phyloP scores from a whole-genome alignment of 495 filamentous ascomycete genomes.

The Echria macrotheca region DNA sequence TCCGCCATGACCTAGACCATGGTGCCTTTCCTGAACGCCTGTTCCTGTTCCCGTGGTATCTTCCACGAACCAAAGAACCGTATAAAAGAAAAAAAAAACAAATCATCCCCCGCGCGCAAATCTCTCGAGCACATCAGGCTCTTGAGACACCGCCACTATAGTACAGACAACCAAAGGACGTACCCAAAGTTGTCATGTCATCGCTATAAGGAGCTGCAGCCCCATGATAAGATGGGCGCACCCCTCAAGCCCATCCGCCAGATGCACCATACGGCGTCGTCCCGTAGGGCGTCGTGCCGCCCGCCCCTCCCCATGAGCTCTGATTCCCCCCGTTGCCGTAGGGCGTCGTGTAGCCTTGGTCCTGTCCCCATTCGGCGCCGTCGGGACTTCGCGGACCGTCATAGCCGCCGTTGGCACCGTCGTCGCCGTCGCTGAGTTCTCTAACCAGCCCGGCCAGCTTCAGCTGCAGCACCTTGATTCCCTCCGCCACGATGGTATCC shows the following conservation, averaged over 20 bases:
- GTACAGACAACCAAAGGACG: too few species aligned
- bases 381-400: slow-evolving; percentile 57
- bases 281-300: slow-evolving; percentile 62
- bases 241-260: slow-evolving; percentile 24
- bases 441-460: slow-evolving; percentile 85
- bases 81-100: too few species aligned
- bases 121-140: too few species aligned
- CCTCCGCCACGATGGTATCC: slow-evolving; percentile 78
- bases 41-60: too few species aligned
- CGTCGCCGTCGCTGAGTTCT: slow-evolving; percentile 54
- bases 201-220: too few species aligned
- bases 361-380: slow-evolving; percentile 42
- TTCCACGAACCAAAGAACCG: too few species aligned
- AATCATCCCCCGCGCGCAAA: too few species aligned
- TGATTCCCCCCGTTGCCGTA: slow-evolving; percentile 56
- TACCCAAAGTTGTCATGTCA: too few species aligned
- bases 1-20: too few species aligned
- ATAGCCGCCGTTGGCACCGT: slow-evolving; percentile 51
- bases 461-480: slow-evolving; percentile 80
- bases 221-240: too few species aligned
- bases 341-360: slow-evolving; percentile 70
- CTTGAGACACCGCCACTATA: too few species aligned
- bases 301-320: slow-evolving; percentile 63
- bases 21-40: too few species aligned
- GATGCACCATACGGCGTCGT: slow-evolving; percentile 28